phyloP scores from a whole-genome alignment of 331 rosid species.

The Spiraea crenata region DNA sequence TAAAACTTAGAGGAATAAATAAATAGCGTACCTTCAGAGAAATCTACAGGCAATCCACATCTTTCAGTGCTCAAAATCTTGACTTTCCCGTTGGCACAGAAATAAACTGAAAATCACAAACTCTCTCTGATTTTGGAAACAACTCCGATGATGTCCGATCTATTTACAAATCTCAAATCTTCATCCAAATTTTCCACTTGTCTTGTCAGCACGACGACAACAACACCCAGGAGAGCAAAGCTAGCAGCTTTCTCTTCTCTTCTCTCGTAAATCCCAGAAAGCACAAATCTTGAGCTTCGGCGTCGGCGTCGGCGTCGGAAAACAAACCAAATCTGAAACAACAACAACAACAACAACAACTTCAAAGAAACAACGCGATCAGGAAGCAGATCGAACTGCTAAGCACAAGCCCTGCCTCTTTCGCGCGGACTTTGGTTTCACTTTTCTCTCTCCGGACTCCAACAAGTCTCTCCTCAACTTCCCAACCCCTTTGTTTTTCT shows the following conservation, averaged over 20 bases:
- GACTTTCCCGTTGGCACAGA: not conserved
- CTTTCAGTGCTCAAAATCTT: not conserved
- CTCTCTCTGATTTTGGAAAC: not conserved
- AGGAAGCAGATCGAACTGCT: too few relatives aligned
- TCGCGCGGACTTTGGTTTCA: not conserved
- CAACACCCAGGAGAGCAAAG: not conserved
- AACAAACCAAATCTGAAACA: conserved; percentile 9
- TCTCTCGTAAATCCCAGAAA: not conserved
- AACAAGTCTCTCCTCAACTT: not conserved
- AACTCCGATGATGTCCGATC: conserved; percentile 15
- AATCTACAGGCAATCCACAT: conserved; percentile 12
- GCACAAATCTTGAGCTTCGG: not conserved
- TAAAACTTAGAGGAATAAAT: conserved; percentile 3
- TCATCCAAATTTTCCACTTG: not conserved
- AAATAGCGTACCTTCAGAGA: conserved; percentile 21
- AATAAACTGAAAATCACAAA: too few relatives aligned
- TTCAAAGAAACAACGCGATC: too few relatives aligned
- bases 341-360: not conserved
- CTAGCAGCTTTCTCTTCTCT: not conserved
- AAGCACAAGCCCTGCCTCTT: too few relatives aligned
- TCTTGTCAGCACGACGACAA: not conserved
- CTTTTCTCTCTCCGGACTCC: not conserved
- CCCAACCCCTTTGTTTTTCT: not conserved
- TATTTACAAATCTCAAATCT: conserved; percentile 1
- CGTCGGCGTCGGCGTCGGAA: not conserved